Base-by-base conservation (phyloP, 148 eudicot genomes). In the Beta vulgaris region DNA sequence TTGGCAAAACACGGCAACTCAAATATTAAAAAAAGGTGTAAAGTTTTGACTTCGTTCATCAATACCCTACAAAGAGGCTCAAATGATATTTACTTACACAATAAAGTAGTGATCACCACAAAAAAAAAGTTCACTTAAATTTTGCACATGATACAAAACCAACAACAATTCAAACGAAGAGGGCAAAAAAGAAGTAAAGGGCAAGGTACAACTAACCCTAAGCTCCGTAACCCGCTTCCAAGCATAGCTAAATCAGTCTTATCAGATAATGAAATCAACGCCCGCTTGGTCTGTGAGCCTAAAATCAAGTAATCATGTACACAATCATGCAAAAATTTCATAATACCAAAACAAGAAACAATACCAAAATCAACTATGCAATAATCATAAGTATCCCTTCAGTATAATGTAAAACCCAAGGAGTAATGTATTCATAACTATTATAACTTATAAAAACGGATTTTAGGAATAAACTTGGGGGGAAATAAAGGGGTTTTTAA, bases 261-360 rank as follows among this genome's bases (percentile, higher is more conserved):
- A 77, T 95, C 92, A 31, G 99, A 95, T 69, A 95, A 71, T 25
- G 99, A 96, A 77, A 96, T 87, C 82, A 96, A 78, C 8, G 91
- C 99, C 76, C 78, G 89, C 77, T 84, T 96, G 53, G 70, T 77
- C 57, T 89, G 92, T 88, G 76, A 76, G n/a, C 65, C 73, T 28
- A 66, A 59, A 31, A 57, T 28, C 34, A 71, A 67, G 12, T 1
- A 65, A 62, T 59, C 18, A 55, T 4, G 12, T 51, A 16, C 29
- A 59, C 34, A 36, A 36, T 0, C 12, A 43, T 2, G 46, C 58
- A 46, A 14, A 43, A 73, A 12, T 12, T 9, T 48, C 49, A 12
- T 18, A 21, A 5, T 15, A 28, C 42, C 21, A 36, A 23, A 54
- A 71, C 14, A 7, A 63, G 1, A 34, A 63, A 0, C 42, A 3